A percentile compares a stretch with the other conserved stretches of the same genome.
Conservation (phyloP, 2,329 filamentous ascomycete genomes). For the Talaromyces albobiverticillius region DNA sequence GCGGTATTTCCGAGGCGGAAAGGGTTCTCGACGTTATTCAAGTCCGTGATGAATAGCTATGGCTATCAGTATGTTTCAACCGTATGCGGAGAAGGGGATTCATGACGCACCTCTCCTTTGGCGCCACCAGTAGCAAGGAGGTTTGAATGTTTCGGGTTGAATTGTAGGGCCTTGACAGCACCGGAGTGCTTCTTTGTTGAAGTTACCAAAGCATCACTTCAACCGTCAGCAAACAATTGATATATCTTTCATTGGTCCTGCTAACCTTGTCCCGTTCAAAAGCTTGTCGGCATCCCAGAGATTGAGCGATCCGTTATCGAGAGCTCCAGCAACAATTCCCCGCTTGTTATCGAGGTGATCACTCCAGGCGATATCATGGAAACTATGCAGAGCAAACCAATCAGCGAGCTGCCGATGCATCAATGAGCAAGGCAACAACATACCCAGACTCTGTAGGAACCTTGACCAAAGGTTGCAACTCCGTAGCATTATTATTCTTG, state of each 20-base stretch:
- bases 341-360: slow-evolving; percentile 73
- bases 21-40: slow-evolving; percentile 83
- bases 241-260: background rate
- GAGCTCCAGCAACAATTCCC: slow-evolving; percentile 89
- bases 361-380: slow-evolving; percentile 96
- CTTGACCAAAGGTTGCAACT: slow-evolving; percentile 81
- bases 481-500: slow-evolving; percentile 65
- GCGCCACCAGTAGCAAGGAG: slow-evolving; percentile 88
- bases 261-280: slow-evolving; percentile 51
- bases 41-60: slow-evolving; percentile 83
- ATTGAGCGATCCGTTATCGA: slow-evolving; percentile 91
- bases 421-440: slow-evolving; percentile 23
- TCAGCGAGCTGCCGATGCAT: background rate
- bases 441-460: slow-evolving; percentile 87
- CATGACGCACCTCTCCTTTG: slow-evolving; percentile 70
- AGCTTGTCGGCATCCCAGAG: slow-evolving; percentile 85
- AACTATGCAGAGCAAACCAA: slow-evolving; percentile 54
- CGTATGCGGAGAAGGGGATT: too few relatives aligned
- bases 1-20: slow-evolving; percentile 85
- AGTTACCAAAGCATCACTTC: slow-evolving; percentile 74
- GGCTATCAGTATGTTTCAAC: background rate
- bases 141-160: slow-evolving; percentile 89
- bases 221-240: slow-evolving; percentile 13
- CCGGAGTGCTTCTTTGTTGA: slow-evolving; percentile 87
- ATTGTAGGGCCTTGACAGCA: slow-evolving; percentile 90